Evolutionary conservation across 2,329 filamentous ascomycete species (phyloP).

Genomic region (Colletotrichum sp.): DNA sequence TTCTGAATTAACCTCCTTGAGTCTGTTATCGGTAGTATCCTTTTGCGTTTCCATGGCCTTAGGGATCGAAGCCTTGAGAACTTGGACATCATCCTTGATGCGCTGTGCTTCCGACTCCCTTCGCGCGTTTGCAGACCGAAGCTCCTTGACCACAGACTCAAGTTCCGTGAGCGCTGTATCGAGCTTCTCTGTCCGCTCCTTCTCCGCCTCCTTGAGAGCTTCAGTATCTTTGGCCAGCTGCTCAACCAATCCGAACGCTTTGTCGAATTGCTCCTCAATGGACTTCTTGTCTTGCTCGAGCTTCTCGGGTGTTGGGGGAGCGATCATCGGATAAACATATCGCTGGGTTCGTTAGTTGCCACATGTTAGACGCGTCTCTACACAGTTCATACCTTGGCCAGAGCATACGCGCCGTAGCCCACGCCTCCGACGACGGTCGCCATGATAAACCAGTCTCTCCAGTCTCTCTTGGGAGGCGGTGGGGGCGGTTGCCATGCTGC

Average conservation of each 20-base stretch:
- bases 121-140: slow-evolving; percentile 81
- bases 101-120: slow-evolving; percentile 88
- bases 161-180: slow-evolving; percentile 84
- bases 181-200: slow-evolving; percentile 81
- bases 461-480: slow-evolving; percentile 80
- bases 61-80: slow-evolving; percentile 84
- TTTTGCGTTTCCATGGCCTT: slow-evolving; percentile 89
- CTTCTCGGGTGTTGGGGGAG: slow-evolving; percentile 91
- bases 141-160: slow-evolving; percentile 79
- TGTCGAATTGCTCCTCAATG: slow-evolving; percentile 93
- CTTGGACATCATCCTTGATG: slow-evolving; percentile 84
- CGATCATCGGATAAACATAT: slow-evolving; percentile 89
- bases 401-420: slow-evolving; percentile 84
- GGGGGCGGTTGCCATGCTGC: slow-evolving; percentile 64
- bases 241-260: slow-evolving; percentile 88
- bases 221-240: slow-evolving; percentile 92
- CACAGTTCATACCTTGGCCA: slow-evolving; percentile 74
- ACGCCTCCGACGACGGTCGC: slow-evolving; percentile 92
- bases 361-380: not conserved
- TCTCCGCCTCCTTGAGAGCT: slow-evolving; percentile 84
- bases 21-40: slow-evolving; percentile 77
- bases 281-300: slow-evolving; percentile 92
- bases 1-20: slow-evolving; percentile 86
- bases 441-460: slow-evolving; percentile 99
- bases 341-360: slow-evolving; percentile 58